Conservation (phyloP, 208 protist species). For the Trypanosoma avium region DNA sequence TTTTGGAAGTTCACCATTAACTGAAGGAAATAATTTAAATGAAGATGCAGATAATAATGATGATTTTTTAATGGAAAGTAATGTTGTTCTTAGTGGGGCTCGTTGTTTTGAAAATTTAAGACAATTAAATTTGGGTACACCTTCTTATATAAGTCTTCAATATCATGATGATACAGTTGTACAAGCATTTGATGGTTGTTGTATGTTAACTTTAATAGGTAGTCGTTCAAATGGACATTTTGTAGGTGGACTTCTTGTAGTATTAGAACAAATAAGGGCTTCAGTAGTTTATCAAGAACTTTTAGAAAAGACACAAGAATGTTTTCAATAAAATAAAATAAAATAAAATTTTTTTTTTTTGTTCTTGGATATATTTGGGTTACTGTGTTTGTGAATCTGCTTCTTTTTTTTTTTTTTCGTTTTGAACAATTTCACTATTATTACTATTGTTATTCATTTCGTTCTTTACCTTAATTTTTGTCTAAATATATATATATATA, state of each 20-base stretch:
- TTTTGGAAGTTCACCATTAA: constrained; percentile 32
- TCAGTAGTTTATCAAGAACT: constrained; percentile 29
- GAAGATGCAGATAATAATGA: constrained; percentile 1
- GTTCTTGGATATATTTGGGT: no score
- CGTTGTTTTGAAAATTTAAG: constrained; percentile 80
- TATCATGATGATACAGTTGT: constrained; percentile 83
- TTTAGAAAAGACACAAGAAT: constrained; percentile 20
- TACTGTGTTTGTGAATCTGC: no score
- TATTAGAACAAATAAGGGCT: constrained; percentile 66
- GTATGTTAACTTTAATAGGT: constrained; percentile 77
- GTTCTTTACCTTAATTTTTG: neutral
- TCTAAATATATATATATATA: neutral
- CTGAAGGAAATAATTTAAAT: neutral
- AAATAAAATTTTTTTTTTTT: neutral
- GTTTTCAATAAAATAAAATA: constrained; percentile 24
- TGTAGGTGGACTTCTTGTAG: constrained; percentile 68
- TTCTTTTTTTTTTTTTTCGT: constrained; percentile 9
- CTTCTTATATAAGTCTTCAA: constrained; percentile 76
- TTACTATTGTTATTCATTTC: no score
- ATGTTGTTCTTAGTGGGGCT: constrained; percentile 77
- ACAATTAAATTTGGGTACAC: constrained; percentile 64
- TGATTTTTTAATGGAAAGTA: constrained; percentile 63
- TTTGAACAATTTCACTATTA: neutral
- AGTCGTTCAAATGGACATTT: constrained; percentile 76
- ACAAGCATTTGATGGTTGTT: constrained; percentile 64